Evolutionary conservation across 495 filamentous ascomycete genomes (phyloP), one percentile per base, ranked within the genome.

Genomic region (Aspergillus conjunctus): DNA sequence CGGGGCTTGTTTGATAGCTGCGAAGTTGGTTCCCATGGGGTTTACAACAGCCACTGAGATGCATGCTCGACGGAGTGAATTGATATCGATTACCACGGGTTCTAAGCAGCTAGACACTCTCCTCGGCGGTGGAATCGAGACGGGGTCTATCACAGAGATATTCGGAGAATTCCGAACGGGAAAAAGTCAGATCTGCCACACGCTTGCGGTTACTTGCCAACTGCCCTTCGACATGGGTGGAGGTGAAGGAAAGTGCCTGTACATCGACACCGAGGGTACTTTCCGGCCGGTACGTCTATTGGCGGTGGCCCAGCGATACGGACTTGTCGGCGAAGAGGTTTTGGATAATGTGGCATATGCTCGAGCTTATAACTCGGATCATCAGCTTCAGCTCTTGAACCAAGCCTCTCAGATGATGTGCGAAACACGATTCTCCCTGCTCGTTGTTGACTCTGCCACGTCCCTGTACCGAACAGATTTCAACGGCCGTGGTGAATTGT

Each of bases 21-120:
- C 92, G 15, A 98, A 97, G 73, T 83, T 97, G 41, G 94, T 98
- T 0, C 94, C 94, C 0, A 96, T 98, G 91, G 94, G 94, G 10
- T 98, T 98, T 70, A 98, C 94, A 7, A 98, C 94, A 0, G 94
- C 94, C n/a, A 98, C 94, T 0, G 94, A 98, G 77, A 98, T 98
- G 95, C 94, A 98, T 67, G 91, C 91, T 49, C 87, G 94, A 59
- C 87, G 94, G 71, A 96, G 91, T 71, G 94, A 98, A 71, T 82
- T 98, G 52, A 98, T 98, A 61, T 98, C 93, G 5, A 92, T 98
- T 61, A 97, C 95, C 11, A 98, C 94, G 0, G 94, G 94, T 30
- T 97, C 93, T 8, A 98, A 98, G 76, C 90, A 96, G 64, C 83
- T 98, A 11, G 94, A 98, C 67, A 98, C 95, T 44, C 82, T 98